Evolutionary conservation across 2,329 filamentous ascomycete genomes (phyloP).

Genomic region (Dryadomyces quercivorus): DNA sequence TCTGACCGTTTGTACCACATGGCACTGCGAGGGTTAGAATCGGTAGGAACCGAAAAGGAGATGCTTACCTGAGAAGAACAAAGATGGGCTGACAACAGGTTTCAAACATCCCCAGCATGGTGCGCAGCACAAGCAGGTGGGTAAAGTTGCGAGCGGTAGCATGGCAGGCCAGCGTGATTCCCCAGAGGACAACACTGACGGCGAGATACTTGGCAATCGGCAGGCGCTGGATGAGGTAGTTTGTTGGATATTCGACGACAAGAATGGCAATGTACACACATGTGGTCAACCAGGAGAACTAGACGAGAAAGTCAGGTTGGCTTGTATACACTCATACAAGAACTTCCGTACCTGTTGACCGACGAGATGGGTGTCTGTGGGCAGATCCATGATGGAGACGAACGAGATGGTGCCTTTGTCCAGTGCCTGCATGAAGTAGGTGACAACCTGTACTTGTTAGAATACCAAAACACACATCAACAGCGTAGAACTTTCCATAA

Average conservation of each 20-base stretch:
- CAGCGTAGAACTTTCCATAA: conserved; percentile 36
- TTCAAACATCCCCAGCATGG: conserved; percentile 59
- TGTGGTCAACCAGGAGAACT: conserved; percentile 51
- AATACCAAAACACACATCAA: too few species aligned
- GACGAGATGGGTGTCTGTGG: conserved; percentile 34
- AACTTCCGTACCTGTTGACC: conserved; percentile 15
- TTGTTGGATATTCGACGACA: conserved; percentile 61
- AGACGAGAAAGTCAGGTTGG: conserved; percentile 35
- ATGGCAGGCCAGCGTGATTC: conserved; percentile 45
- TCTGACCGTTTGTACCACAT: conserved; percentile 64
- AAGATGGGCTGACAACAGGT: conserved; percentile 57
- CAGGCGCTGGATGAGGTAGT: conserved; percentile 37
- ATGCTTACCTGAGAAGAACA: conserved; percentile 40
- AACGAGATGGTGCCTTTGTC: conserved; percentile 56
- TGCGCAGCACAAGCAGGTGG: conserved; percentile 29
- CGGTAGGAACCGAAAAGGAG: too few species aligned
- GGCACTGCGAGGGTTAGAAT: too few species aligned
- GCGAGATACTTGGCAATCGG: conserved; percentile 57
- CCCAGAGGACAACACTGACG: conserved; percentile 54
- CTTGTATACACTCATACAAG: not conserved
- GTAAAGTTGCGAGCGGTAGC: conserved; percentile 48
- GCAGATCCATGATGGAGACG: conserved; percentile 52
- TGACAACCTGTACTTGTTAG: conserved; percentile 30
- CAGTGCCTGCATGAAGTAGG: conserved; percentile 60
- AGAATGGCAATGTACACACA: conserved; percentile 64